These are phyloP conservation scores for Theobroma grandiflorum DNA, from an alignment of 441 rosid genomes.

Conservation along the genomic window DNA sequence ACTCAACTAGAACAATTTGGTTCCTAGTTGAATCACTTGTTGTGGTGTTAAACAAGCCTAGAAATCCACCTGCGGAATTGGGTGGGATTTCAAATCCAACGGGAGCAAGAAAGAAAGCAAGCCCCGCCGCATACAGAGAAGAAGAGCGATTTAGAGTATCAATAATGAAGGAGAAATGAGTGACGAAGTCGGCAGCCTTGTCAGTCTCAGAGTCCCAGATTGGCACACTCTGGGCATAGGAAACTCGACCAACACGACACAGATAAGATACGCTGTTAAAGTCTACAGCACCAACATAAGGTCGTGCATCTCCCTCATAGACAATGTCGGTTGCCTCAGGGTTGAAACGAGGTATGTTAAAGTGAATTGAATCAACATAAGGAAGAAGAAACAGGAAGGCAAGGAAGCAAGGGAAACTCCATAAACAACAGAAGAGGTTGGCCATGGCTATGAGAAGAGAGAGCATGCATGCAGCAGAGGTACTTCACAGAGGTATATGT, in stretches of 20 bases:
- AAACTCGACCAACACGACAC: slow-evolving; percentile 60
- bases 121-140: slow-evolving; percentile 38
- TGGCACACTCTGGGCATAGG: slow-evolving; percentile 44
- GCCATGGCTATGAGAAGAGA: background rate
- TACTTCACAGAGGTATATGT: no score
- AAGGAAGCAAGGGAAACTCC: background rate
- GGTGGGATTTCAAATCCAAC: slow-evolving; percentile 46
- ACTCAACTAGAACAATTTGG: slow-evolving; percentile 49
- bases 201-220: slow-evolving; percentile 51
- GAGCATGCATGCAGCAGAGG: no score
- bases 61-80: slow-evolving; percentile 51
- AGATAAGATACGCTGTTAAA: slow-evolving; percentile 22
- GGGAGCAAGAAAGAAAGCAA: slow-evolving; percentile 55
- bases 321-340: slow-evolving; percentile 20
- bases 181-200: slow-evolving; percentile 41
- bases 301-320: slow-evolving; percentile 46
- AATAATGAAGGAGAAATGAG: slow-evolving; percentile 53
- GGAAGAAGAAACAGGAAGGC: background rate
- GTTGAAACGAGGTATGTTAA: slow-evolving; percentile 34
- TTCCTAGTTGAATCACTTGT: slow-evolving; percentile 24
- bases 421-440: background rate
- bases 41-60: slow-evolving; percentile 49
- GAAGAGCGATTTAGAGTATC: slow-evolving; percentile 23
- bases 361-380: slow-evolving; percentile 31
- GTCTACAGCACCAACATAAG: slow-evolving; percentile 34